Conservation (phyloP, 2,329 filamentous ascomycete species). For the Berkeleyomyces rouxiae region DNA sequence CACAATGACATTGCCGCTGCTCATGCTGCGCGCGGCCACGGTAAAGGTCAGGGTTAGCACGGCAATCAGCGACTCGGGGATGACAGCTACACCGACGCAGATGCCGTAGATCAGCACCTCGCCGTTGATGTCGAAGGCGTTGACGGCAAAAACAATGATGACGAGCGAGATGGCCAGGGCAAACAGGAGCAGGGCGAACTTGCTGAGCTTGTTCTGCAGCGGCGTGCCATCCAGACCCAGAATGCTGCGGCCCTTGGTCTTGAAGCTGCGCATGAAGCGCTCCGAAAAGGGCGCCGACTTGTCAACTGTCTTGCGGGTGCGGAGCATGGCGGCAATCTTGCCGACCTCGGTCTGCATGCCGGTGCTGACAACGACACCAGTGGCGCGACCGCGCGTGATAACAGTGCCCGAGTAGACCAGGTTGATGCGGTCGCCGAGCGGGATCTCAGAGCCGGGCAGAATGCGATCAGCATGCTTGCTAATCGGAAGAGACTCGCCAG, state of each 20-base stretch:
- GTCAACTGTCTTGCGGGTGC: conserved; percentile 33
- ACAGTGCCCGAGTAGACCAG: conserved; percentile 56
- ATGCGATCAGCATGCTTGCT: conserved; percentile 44
- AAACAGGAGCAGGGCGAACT: conserved; percentile 69
- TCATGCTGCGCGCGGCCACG: conserved; percentile 48
- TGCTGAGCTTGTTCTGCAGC: conserved; percentile 68
- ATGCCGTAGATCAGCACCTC: conserved; percentile 46
- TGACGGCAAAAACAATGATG: conserved; percentile 44
- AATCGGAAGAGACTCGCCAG: conserved; percentile 55
- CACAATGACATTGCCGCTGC: conserved; percentile 46
- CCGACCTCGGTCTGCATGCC: conserved; percentile 63
- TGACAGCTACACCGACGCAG: conserved; percentile 45
- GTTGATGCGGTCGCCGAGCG: conserved; percentile 53
- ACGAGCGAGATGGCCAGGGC: conserved; percentile 47
- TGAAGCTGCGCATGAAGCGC: conserved; percentile 28
- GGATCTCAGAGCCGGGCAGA: conserved; percentile 35
- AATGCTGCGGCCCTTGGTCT: conserved; percentile 32
- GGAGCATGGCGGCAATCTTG: conserved; percentile 54
- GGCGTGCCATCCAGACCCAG: conserved; percentile 62
- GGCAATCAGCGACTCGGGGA: conserved; percentile 49
- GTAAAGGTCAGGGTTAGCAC: conserved; percentile 58
- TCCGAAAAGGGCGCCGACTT: conserved; percentile 23
- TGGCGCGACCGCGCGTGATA: conserved; percentile 53
- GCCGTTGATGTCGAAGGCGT: conserved; percentile 34
- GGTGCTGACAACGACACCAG: conserved; percentile 51